A percentile compares a stretch with the other conserved stretches of the same genome.
phyloP scores from a whole-genome alignment of 2,329 filamentous ascomycete genomes.

The Tolypocladium pustulatum region DNA sequence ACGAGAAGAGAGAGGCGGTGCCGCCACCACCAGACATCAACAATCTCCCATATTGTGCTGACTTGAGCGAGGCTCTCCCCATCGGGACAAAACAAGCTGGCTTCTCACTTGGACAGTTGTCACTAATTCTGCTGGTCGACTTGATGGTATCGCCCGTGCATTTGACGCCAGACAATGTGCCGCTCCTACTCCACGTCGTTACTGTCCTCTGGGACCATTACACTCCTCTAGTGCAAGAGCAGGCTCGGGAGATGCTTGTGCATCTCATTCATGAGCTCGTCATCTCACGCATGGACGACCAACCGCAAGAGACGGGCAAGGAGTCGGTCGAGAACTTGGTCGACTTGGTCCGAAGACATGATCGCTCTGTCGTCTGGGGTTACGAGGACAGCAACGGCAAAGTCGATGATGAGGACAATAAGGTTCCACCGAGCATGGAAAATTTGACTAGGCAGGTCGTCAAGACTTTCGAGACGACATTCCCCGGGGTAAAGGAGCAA shows the following conservation, averaged over 20 bases:
- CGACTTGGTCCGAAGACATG: slow-evolving; percentile 75
- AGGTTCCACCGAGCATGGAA: slow-evolving; percentile 82
- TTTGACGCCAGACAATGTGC: slow-evolving; percentile 67
- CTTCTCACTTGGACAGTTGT: slow-evolving; percentile 85
- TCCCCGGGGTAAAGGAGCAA: slow-evolving; percentile 77
- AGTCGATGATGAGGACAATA: slow-evolving; percentile 60
- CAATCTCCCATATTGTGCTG: slow-evolving; percentile 79
- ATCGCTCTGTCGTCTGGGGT: slow-evolving; percentile 77
- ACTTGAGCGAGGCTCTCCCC: slow-evolving; percentile 68
- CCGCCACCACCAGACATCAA: slow-evolving; percentile 63
- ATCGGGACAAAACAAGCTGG: slow-evolving; percentile 86
- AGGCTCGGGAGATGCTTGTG: slow-evolving; percentile 94
- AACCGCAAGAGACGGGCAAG: slow-evolving; percentile 50
- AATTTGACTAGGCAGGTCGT: slow-evolving; percentile 73
- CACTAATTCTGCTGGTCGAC: slow-evolving; percentile 87
- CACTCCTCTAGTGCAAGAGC: slow-evolving; percentile 86
- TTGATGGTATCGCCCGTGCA: slow-evolving; percentile 89
- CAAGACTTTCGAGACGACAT: slow-evolving; percentile 73
- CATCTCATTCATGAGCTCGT: slow-evolving; percentile 95
- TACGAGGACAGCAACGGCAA: slow-evolving; percentile 88
- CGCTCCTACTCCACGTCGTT: slow-evolving; percentile 80
- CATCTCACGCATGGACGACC: slow-evolving; percentile 65
- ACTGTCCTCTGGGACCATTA: slow-evolving; percentile 97
- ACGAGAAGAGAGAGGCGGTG: slow-evolving; percentile 63
- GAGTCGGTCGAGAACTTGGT: slow-evolving; percentile 78